Percentiles rank a stretch among this genome's conserved stretches.
These are phyloP conservation scores for Simplicillium sp. DNA, from an alignment of 2,329 filamentous ascomycete species.

Conservation along the genomic window DNA sequence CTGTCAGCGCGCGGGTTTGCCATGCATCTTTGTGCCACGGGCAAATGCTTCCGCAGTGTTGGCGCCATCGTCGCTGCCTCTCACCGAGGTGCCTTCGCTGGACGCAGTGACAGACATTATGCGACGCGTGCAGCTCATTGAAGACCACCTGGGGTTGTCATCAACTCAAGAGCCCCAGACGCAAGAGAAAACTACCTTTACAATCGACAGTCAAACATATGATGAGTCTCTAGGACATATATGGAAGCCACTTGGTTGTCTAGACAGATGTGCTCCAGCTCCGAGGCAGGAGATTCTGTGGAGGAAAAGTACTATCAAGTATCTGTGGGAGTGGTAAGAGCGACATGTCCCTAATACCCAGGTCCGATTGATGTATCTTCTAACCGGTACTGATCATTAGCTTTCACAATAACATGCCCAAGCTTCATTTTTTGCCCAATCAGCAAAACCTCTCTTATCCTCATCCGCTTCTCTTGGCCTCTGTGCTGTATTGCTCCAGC, in stretches of 20 bases:
- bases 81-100: slow-evolving; percentile 2
- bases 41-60: slow-evolving; percentile 21
- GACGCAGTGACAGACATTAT: slow-evolving; percentile 7
- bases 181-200: slow-evolving; percentile 2
- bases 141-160: slow-evolving; percentile 15
- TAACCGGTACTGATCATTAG: slow-evolving; percentile 10
- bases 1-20: slow-evolving; percentile 21
- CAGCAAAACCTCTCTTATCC: slow-evolving; percentile 32
- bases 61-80: slow-evolving; percentile 2
- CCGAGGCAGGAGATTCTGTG: slow-evolving; percentile 18
- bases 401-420: slow-evolving; percentile 33
- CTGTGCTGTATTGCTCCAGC: slow-evolving; percentile 32
- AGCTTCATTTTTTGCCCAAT: slow-evolving; percentile 32
- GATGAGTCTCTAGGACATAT: slow-evolving; percentile 12
- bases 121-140: slow-evolving; percentile 13
- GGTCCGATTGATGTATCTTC: slow-evolving; percentile 8
- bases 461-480: slow-evolving; percentile 29
- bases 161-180: slow-evolving; percentile 10
- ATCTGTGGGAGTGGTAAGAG: slow-evolving; percentile 20
- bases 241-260: slow-evolving; percentile 17
- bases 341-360: not conserved
- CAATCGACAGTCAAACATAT: not conserved
- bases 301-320: slow-evolving; percentile 19
- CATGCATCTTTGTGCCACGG: slow-evolving; percentile 28
- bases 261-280: slow-evolving; percentile 16